Percentiles rank a stretch among this genome's conserved stretches.
Evolutionary conservation across 2,329 filamentous ascomycete species (phyloP).

Genomic region (Aspergillus quadricinctus): DNA sequence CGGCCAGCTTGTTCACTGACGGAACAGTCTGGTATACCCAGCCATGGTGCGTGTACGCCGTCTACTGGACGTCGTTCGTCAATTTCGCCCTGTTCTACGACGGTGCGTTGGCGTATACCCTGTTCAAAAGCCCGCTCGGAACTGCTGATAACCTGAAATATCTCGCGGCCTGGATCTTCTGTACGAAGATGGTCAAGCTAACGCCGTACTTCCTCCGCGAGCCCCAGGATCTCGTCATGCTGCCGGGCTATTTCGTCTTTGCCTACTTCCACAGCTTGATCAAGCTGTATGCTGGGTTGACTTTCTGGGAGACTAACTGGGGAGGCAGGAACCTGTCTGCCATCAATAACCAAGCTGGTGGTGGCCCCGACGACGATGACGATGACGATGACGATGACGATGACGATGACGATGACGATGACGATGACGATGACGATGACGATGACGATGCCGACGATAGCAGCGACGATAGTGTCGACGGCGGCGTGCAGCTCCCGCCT

Average conservation of each 20-base stretch:
- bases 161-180: slow-evolving; percentile 46
- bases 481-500: background rate
- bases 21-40: slow-evolving; percentile 40
- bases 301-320: slow-evolving; percentile 47
- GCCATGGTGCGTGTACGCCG: slow-evolving; percentile 53
- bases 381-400: background rate
- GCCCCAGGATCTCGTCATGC: slow-evolving; percentile 49
- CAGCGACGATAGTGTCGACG: background rate
- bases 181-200: slow-evolving; percentile 57
- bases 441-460: background rate
- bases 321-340: slow-evolving; percentile 34
- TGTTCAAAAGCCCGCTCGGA: slow-evolving; percentile 20
- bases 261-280: slow-evolving; percentile 56
- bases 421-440: too few relatives aligned
- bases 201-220: slow-evolving; percentile 49
- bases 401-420: too few relatives aligned
- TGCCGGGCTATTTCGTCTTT: slow-evolving; percentile 51
- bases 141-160: slow-evolving; percentile 4
- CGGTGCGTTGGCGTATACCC: slow-evolving; percentile 33
- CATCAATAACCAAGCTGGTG: background rate
- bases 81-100: slow-evolving; percentile 58
- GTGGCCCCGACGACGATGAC: background rate
- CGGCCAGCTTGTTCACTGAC: slow-evolving; percentile 43
- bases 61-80: slow-evolving; percentile 51
- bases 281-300: slow-evolving; percentile 54